phyloP scores from a whole-genome alignment of 768 basidiomycete species.

The Butyriboletus loyo region DNA sequence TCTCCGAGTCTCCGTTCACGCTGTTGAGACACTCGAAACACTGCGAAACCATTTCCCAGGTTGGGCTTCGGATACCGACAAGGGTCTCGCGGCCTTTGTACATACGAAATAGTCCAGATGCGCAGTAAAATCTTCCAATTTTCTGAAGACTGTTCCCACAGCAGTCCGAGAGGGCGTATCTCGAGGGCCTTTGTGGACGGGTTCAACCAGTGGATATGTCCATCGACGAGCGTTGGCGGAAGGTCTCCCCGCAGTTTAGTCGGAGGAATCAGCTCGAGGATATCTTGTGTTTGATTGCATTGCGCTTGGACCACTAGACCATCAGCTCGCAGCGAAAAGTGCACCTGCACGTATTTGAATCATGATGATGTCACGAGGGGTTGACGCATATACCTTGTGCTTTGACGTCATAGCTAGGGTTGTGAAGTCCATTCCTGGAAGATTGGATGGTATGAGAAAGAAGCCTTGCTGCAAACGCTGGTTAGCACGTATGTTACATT shows the following conservation, averaged over 20 bases:
- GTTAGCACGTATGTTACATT: no score
- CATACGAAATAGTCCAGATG: background rate
- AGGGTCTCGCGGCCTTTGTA: constrained; percentile 6
- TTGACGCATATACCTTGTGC: constrained; percentile 1
- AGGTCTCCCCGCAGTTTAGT: constrained; percentile 14
- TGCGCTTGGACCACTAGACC: constrained; percentile 10
- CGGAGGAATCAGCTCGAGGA: constrained; percentile 20
- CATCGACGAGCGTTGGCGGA: constrained; percentile 8
- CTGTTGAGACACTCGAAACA: background rate
- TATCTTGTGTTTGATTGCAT: background rate
- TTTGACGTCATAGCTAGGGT: background rate
- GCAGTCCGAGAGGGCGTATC: constrained; percentile 13
- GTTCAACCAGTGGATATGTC: constrained; percentile 26
- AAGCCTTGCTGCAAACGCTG: no score
- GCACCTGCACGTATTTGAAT: constrained; percentile 6
- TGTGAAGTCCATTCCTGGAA: background rate
- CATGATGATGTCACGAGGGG: background rate
- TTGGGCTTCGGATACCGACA: constrained; percentile 17
- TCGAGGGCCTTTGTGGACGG: constrained; percentile 15
- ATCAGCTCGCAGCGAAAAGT: constrained; percentile 5
- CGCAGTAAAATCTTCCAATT: constrained; percentile 21
- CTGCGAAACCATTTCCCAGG: constrained; percentile 17
- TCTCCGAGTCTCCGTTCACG: no score
- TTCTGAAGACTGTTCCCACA: constrained; percentile 16
- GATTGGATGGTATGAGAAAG: background rate